phyloP scores from a whole-genome alignment of 208 protist species.

The Acanthamoeba triangularis region DNA sequence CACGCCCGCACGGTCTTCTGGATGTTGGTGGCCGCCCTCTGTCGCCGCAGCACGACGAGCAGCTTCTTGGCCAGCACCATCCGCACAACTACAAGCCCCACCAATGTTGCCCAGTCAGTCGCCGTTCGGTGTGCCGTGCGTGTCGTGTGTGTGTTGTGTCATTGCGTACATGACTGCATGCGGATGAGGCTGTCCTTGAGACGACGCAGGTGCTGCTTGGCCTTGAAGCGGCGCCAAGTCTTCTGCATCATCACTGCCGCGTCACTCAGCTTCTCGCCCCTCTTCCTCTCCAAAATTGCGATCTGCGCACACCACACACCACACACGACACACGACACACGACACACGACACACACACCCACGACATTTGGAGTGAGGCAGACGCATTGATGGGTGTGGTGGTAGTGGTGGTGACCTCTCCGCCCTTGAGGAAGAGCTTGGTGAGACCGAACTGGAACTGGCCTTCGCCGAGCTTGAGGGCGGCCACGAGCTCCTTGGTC shows the following conservation, averaged over 20 bases:
- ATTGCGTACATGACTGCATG: conserved; percentile 31
- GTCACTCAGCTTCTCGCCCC: conserved; percentile 48
- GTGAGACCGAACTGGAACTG: conserved; percentile 59
- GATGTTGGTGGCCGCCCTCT: background rate
- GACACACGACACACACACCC: too few relatives aligned
- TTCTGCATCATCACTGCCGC: conserved; percentile 57
- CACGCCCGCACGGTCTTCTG: background rate
- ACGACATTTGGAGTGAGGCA: too few relatives aligned
- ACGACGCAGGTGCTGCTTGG: background rate
- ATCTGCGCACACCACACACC: background rate
- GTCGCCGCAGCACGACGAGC: background rate
- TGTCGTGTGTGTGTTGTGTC: too few relatives aligned
- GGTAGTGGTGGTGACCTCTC: background rate
- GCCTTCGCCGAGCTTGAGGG: background rate
- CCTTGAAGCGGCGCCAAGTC: conserved; percentile 16
- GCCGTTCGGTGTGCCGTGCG: too few relatives aligned
- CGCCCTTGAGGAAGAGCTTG: conserved; percentile 75
- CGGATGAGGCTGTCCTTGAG: background rate
- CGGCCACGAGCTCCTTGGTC: conserved; percentile 43
- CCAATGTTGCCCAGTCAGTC: background rate
- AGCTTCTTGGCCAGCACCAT: background rate
- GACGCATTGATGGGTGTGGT: too few relatives aligned
- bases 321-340: too few relatives aligned
- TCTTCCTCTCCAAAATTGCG: conserved; percentile 20
- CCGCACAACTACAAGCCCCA: background rate